phyloP scores from a whole-genome alignment of 2,329 filamentous ascomycete genomes.

The Laburnicola sp. region DNA sequence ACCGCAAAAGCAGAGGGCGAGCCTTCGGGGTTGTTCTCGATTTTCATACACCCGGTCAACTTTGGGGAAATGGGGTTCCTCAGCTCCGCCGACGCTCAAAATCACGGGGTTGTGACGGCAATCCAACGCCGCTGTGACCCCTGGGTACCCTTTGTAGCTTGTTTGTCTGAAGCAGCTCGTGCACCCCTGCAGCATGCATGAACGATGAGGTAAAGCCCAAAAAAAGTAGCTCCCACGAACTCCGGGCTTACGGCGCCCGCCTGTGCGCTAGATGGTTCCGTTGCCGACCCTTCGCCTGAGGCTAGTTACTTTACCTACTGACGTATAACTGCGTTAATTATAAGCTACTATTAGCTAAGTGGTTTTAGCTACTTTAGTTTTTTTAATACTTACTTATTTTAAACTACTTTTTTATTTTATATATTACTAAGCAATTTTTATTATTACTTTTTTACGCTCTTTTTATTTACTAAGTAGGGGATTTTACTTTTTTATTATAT shows the following conservation, averaged over 20 bases:
- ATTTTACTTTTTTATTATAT: too few species aligned
- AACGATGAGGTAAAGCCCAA: not conserved
- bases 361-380: too few species aligned
- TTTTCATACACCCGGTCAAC: not conserved
- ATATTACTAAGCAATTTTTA: too few species aligned
- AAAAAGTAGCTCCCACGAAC: not conserved
- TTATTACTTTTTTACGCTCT: too few species aligned
- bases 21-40: slow-evolving; percentile 6
- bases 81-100: slow-evolving; percentile 1
- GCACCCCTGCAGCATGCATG: slow-evolving; percentile 8
- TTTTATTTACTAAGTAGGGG: too few species aligned
- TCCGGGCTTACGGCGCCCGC: not conserved
- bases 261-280: not conserved
- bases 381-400: too few species aligned
- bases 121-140: not conserved
- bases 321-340: not conserved
- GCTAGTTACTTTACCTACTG: not conserved
- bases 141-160: not conserved
- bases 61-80: not conserved
- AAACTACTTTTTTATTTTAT: too few species aligned
- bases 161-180: slow-evolving; percentile 1
- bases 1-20: not conserved
- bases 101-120: not conserved
- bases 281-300: not conserved
- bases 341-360: too few species aligned